Evolutionary conservation across 345 rosid species (phyloP).

Genomic region (Citrus australasica): DNA sequence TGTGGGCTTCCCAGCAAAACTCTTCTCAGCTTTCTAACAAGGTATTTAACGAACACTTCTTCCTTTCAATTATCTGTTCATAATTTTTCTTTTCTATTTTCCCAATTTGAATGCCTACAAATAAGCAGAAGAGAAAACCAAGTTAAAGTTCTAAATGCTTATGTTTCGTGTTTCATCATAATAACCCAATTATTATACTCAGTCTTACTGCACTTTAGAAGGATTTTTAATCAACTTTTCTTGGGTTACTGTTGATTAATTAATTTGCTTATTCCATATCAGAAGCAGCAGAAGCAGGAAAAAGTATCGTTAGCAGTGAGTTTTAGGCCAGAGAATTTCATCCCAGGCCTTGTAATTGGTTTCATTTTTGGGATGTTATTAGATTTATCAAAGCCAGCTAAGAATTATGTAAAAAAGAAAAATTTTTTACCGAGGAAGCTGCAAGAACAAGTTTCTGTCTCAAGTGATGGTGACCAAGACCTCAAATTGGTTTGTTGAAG

Average conservation of each 20-base stretch:
- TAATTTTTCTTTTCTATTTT: not conserved
- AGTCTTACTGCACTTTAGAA: not conserved
- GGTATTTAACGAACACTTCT: conserved; percentile 12
- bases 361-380: conserved; percentile 73
- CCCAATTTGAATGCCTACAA: not conserved
- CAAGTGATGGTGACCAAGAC: conserved; percentile 50
- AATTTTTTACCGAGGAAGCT: conserved; percentile 54
- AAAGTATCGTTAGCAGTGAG: conserved; percentile 52
- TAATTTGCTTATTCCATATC: not conserved
- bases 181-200: not conserved
- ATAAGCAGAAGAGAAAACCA: not conserved
- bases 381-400: conserved; percentile 62
- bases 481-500: conserved; percentile 64
- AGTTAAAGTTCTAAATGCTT: not conserved
- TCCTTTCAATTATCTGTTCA: not conserved
- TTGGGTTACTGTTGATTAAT: not conserved
- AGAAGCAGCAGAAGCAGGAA: conserved; percentile 51
- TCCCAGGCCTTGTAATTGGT: conserved; percentile 81
- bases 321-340: conserved; percentile 72
- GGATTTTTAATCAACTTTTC: not conserved
- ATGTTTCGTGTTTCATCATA: not conserved
- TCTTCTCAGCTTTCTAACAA: conserved; percentile 25
- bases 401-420: conserved; percentile 42
- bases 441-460: conserved; percentile 34
- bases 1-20: conserved; percentile 34